phyloP scores from a whole-genome alignment of 2,329 filamentous ascomycete species.

The Alternaria sp. region DNA sequence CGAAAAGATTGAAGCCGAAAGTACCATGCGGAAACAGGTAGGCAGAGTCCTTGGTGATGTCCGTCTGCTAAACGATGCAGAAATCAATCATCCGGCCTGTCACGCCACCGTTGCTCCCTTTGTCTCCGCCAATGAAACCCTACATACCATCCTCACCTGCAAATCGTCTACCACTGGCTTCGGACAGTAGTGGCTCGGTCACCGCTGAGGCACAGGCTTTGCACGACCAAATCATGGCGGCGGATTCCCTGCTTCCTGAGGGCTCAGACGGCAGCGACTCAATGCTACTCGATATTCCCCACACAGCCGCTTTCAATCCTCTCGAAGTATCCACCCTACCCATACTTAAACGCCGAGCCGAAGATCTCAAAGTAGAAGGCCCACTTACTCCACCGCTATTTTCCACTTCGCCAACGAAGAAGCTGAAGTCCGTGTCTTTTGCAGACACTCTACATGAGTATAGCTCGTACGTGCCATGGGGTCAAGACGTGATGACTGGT shows the following conservation, averaged over 20 bases:
- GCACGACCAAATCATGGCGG: constrained; percentile 45
- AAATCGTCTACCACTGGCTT: constrained; percentile 49
- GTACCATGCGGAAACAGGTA: constrained; percentile 34
- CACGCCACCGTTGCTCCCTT: constrained; percentile 60
- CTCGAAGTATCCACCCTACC: constrained; percentile 27
- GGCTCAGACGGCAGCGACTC: constrained; percentile 44
- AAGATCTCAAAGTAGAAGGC: constrained; percentile 56
- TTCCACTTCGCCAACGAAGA: constrained; percentile 50
- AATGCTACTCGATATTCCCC: constrained; percentile 43
- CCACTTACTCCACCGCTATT: constrained; percentile 56
- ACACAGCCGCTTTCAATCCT: constrained; percentile 32
- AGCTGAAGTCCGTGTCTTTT: constrained; percentile 53
- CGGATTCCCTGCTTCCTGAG: constrained; percentile 45
- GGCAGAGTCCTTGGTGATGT: constrained; percentile 3
- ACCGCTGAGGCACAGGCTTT: constrained; percentile 45
- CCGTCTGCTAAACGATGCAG: constrained; percentile 37
- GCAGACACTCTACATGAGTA: constrained; percentile 47
- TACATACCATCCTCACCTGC: constrained; percentile 53
- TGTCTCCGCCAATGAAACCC: constrained; percentile 52
- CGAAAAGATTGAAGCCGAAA: constrained; percentile 29
- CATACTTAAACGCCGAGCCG: constrained; percentile 41
- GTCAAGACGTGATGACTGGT: constrained; percentile 23
- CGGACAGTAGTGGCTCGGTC: constrained; percentile 48
- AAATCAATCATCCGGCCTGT: constrained; percentile 40
- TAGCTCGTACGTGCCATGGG: constrained; percentile 43